phyloP scores from a whole-genome alignment of 2,329 filamentous ascomycete genomes.

The Fusarium redolens region DNA sequence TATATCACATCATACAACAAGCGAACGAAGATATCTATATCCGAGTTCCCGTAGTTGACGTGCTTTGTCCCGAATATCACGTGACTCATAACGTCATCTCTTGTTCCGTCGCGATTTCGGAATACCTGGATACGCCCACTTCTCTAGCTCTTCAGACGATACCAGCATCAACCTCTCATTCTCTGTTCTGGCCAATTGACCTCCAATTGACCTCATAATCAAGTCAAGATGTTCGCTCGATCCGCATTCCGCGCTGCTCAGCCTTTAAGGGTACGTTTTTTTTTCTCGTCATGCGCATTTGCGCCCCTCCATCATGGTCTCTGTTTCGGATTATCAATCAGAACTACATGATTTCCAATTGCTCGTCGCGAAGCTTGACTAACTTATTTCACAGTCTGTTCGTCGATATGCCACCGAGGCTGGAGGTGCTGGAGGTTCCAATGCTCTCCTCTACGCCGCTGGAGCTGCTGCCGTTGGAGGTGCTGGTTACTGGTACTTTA shows the following conservation, averaged over 20 bases:
- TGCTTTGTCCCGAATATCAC: conserved; percentile 27
- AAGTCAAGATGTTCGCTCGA: conserved; percentile 72
- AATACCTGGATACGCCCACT: conserved; percentile 29
- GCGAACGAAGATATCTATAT: not conserved
- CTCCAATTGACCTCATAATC: conserved; percentile 40
- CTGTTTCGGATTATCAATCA: conserved; percentile 20
- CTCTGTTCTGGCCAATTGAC: conserved; percentile 33
- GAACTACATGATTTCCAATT: conserved; percentile 6
- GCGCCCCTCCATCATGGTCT: conserved; percentile 4
- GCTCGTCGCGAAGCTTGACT: conserved; percentile 21
- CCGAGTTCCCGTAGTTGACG: conserved; percentile 4
- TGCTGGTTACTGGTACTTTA: conserved; percentile 67
- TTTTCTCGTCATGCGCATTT: not conserved
- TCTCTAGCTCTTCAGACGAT: conserved; percentile 18
- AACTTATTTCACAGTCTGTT: conserved; percentile 57
- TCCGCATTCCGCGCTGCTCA: conserved; percentile 71
- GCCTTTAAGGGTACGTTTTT: conserved; percentile 70
- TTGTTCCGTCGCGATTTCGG: conserved; percentile 22
- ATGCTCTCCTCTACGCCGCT: conserved; percentile 69
- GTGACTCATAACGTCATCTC: conserved; percentile 39
- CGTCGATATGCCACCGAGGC: conserved; percentile 77
- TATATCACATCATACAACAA: not conserved
- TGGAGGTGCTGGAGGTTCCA: conserved; percentile 64
- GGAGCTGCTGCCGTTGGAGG: conserved; percentile 69
- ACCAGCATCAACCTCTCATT: conserved; percentile 12